Evolutionary conservation across 1,284 basidiomycete genomes (phyloP), one percentile per base, ranked within the genome.

Genomic region (Ceratobasidium sp.): DNA sequence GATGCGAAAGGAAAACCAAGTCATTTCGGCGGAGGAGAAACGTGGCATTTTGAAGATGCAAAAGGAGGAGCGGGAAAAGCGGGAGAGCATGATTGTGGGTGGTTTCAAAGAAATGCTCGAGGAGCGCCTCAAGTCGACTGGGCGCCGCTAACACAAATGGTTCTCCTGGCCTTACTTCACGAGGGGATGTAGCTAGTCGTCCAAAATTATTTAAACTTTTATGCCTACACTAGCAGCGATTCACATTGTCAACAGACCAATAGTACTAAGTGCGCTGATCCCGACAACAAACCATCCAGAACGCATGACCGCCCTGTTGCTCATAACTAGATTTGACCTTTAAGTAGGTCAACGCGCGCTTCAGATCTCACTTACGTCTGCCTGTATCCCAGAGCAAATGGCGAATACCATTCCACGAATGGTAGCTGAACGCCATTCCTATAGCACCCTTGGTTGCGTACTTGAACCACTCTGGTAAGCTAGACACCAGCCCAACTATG

Each of bases 1-100:
- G 74, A 92, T 98, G 88, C 85, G 97, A 78, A 97, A 98, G 85
- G 97, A 99, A 85, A 97, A 98, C 83, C 97, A 99, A 83, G 96
- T 99, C 74, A 97, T 98, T 80, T 94, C 91, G 77, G 96, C 96
- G 0, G 97, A 98, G 83, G 97, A 99, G 85, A 97, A 98, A 84
- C 84, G 96, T 52, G 93, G 93, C 28, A 94, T 98, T 72, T 80
- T 98, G 78, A 96, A 96, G 82, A 79, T 97, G 81, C 94, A 97
- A 82, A 92, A 87, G 79, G 96, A 98, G 82, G 96, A 98, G 82
- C 88, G 92, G 81, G 88, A 91, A 78, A 88, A 95, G 81, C 89
- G 94, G 80, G 97, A 99, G 77, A 83, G 83, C 21, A 80, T 84
- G 77, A 85, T 86, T 73, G 81, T 85, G 41, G 78, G 78, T 43